Base-by-base conservation (phyloP, 1,139 yeast species). In the Eremothecium sinecaudum region DNA sequence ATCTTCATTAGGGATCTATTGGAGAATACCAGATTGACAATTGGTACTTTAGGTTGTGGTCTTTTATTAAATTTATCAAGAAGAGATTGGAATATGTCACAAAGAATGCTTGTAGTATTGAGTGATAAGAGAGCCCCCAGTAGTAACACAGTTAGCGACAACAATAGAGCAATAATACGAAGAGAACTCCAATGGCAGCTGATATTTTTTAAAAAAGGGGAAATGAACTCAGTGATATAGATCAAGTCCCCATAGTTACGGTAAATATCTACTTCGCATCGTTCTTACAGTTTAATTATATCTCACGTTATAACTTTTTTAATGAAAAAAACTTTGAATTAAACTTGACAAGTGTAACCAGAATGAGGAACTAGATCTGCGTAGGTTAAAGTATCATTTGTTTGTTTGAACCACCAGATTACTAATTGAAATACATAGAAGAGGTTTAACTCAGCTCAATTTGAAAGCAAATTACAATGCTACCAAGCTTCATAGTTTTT, bases 181-280 rank as follows among this genome's bases (percentile, higher is more conserved):
- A 25, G 31, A 6, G 61, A 58, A 34, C 33, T 57, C 19, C 63
- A 58, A 41, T 39, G 61, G 29, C 62, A 58, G 33, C 24, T 58
- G 32, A 54, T 56, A 36, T 53, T 50, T 28, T 40, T 36, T 12
- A 52, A 51, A 32, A 58, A 58, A 35, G 59, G 56, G 17, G 63
- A 59, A 39, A 58, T 59, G 59, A 58, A 57, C 27, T 47, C 40
- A 11, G 33, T 47, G 24, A 33, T 27, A 21, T 15, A 20, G 18
- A 21, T 21, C 24, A n/a, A 21, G n/a, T n/a, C n/a, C n/a, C n/a
- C n/a, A n/a, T n/a, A n/a, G n/a, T n/a, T n/a, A n/a, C n/a, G n/a
- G n/a, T n/a, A n/a, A n/a, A n/a, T n/a, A n/a, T n/a, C n/a, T n/a
- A n/a, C n/a, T n/a, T n/a, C n/a, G n/a, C n/a, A n/a, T n/a, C n/a